Base-by-base conservation (phyloP, 1,284 basidiomycete species). In the Cystobasidium sp. region DNA sequence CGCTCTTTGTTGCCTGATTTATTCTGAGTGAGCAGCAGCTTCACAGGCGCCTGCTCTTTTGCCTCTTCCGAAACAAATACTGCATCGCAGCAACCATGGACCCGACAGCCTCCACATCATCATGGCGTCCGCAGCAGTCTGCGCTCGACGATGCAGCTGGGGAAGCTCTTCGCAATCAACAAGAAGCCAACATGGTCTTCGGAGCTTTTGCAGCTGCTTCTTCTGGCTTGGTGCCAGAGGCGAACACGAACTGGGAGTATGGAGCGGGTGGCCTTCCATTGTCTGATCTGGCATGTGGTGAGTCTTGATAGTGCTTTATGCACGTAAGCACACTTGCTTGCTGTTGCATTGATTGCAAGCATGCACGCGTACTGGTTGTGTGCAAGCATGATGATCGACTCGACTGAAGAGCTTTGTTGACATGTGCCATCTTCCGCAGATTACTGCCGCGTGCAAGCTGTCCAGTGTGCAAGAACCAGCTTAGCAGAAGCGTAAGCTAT, bases 101-200 rank as follows among this genome's bases (percentile, higher is more conserved):
- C 20, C 41, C 64, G 22, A 16, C 49, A 53, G 51, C 31, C 31
- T 31, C 31, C 31, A 24, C 51, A 20, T 31, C 49, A 39, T 20
- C 37, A n/a, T 66, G 47, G 49, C 24, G 51, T n/a, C 64, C 51
- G 41, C 64, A 66, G 43, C 64, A 66, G 43, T 51, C 64, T 39
- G 53, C 66, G 18, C 66, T 68, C 18, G 66, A 68, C 37, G 70
- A 66, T 24, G 47, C 62, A 43, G 62, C 70, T 63, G 56, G 51
- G 39, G 70, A 65, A 31, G 62, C 70, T 12, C 31, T 73, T 14
- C 70, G 63, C 31, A 61, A 59, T 24, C 70, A 73, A 52, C 62
- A 73, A 59, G 70, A 73, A 59, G 63, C 70, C 20, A 73, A 62
- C 70, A 65, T 73, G 70, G 59, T 73, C 63, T 66, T 56, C 37